Base-by-base conservation (phyloP, 164 flowering plant species). In the Annona squamosa region DNA sequence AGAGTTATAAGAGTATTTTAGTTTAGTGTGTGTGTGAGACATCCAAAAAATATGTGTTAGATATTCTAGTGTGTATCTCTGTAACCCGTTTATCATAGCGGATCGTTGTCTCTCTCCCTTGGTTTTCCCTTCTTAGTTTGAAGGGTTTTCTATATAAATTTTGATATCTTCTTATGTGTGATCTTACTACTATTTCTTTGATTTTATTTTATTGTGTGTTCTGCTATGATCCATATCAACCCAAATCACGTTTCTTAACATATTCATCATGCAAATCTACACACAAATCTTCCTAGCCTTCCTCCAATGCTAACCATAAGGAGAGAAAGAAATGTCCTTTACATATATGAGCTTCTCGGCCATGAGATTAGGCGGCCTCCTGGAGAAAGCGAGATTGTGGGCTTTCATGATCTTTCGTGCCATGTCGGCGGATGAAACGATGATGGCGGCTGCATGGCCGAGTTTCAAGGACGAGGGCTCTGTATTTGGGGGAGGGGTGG, bases 261-360 rank as follows among this genome's bases (percentile, higher is more conserved):
- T 85, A 77, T 89, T 83, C 0, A 87, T 1, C 0, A 63, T 56
- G 71, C 42, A 78, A n/a, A 67, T 78, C 67, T 75, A 79, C 0
- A 63, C 59, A 71, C 42, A 78, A n/a, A 67, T 78, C 67, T 75
- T 81, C 0, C 84, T 84, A 42, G 83, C 73, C 0, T 81, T 76
- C 62, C 92, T 83, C 97, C 97, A 89, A 76, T 88, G 84, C 45
- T 74, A 80, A 5, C 87, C 83, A 52, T 87, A 89, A 0, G 90
- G 89, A 0, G 89, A 72, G 73, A 85, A 87, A 4, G 18, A 85
- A 0, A 91, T 13, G 59, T 86, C 82, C 0, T 82, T 80, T 46
- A 81, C 71, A 46, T 87, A 88, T 73, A 81, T 73, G 41, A 88
- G 76, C 12, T 80, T 72, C 63, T 87, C 85, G 2, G 82, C 68